Evolutionary conservation across 2,329 filamentous ascomycete species (phyloP).

Genomic region (Ilyonectria mors-panacis): DNA sequence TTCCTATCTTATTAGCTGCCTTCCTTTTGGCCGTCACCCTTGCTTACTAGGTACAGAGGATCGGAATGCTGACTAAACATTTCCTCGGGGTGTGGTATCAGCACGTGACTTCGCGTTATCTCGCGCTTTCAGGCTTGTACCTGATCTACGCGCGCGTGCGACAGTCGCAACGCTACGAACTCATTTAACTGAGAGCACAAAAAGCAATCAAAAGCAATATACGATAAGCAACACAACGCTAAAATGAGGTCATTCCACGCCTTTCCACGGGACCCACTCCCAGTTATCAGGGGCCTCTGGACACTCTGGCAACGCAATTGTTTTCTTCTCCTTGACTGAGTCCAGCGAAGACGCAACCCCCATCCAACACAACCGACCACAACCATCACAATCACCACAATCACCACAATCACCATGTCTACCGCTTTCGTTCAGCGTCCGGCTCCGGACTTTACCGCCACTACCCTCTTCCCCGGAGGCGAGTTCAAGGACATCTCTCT

Average conservation of each 20-base stretch:
- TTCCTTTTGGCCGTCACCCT: no score
- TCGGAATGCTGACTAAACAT: no score
- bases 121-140: background rate
- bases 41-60: no score
- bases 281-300: background rate
- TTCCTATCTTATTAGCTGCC: no score
- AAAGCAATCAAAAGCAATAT: background rate
- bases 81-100: no score
- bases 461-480: constrained; percentile 63
- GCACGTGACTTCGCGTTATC: background rate
- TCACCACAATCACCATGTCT: constrained; percentile 54
- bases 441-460: constrained; percentile 65
- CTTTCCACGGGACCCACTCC: constrained; percentile 3
- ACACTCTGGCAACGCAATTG: background rate
- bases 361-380: background rate
- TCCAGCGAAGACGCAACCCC: background rate
- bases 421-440: constrained; percentile 64
- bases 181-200: no score
- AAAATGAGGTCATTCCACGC: constrained; percentile 9
- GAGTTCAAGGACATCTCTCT: constrained; percentile 64
- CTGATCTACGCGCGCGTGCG: background rate
- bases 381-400: background rate
- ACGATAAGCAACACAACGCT: background rate
- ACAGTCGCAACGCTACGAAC: no score
- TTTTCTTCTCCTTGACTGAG: background rate